These are phyloP conservation scores for Pythium rishiriense DNA, from an alignment of 352 stramenopile genomes.

Conservation along the genomic window DNA sequence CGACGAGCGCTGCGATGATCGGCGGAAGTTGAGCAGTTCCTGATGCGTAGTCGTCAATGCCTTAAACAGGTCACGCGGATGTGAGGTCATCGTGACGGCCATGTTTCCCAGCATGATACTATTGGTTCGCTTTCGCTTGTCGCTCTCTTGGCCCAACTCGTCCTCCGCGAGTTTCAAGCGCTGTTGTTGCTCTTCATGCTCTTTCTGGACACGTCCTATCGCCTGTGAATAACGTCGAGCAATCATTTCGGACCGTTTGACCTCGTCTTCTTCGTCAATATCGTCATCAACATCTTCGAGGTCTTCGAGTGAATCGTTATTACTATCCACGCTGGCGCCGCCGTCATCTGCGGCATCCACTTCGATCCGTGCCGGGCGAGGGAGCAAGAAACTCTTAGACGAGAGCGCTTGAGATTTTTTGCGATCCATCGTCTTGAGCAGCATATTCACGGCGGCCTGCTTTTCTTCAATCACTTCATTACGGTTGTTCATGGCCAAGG, in stretches of 20 bases:
- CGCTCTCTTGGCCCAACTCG: constrained; percentile 38
- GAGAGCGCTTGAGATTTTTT: constrained; percentile 15
- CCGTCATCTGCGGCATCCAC: not conserved
- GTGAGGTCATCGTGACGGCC: constrained; percentile 52
- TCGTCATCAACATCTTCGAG: constrained; percentile 20
- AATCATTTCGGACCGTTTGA: constrained; percentile 48
- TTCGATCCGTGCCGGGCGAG: not conserved
- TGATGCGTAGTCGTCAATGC: constrained; percentile 46
- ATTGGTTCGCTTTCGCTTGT: constrained; percentile 53
- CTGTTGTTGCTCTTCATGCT: constrained; percentile 52
- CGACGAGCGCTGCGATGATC: constrained; percentile 50
- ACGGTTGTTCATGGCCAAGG: constrained; percentile 41
- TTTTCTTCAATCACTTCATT: constrained; percentile 63
- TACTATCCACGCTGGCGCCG: constrained; percentile 9
- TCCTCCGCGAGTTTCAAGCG: constrained; percentile 43
- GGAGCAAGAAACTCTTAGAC: constrained; percentile 6
- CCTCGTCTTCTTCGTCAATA: constrained; percentile 30
- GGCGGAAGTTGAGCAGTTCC: constrained; percentile 43
- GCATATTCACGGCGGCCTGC: constrained; percentile 45
- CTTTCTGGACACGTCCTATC: constrained; percentile 48
- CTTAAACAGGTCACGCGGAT: constrained; percentile 67
- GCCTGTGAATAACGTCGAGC: constrained; percentile 54
- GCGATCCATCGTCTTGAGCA: constrained; percentile 38
- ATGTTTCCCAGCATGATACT: constrained; percentile 56
- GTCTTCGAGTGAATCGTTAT: constrained; percentile 9